Conservation (phyloP, 2,329 filamentous ascomycete species). For the Claviceps pusilla region DNA sequence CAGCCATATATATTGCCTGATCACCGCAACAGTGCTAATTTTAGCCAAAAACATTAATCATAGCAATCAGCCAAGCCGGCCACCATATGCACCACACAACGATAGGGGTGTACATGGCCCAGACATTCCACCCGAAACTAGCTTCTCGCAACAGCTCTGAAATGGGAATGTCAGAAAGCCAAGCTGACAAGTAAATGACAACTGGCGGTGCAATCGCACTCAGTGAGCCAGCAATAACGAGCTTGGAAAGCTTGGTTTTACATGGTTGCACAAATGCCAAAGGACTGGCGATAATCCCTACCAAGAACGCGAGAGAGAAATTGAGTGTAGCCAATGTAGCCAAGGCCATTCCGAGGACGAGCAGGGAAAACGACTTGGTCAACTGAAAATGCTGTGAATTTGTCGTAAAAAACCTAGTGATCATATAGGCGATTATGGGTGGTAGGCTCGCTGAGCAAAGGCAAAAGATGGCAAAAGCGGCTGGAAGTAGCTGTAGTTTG, state of each 20-base stretch:
- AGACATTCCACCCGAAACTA: constrained; percentile 77
- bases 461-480: constrained; percentile 44
- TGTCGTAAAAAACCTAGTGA: constrained; percentile 36
- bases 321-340: constrained; percentile 89
- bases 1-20: neutral
- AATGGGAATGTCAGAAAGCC: constrained; percentile 25
- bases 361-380: constrained; percentile 80
- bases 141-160: constrained; percentile 52
- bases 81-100: constrained; percentile 94
- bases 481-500: constrained; percentile 36
- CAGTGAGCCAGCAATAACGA: constrained; percentile 35
- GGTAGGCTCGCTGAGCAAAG: constrained; percentile 41
- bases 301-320: constrained; percentile 75
- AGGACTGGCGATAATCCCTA: constrained; percentile 65
- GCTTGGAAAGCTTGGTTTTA: constrained; percentile 22
- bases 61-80: constrained; percentile 70
- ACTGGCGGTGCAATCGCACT: constrained; percentile 48
- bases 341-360: constrained; percentile 80
- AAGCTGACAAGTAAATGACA: constrained; percentile 34
- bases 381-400: constrained; percentile 59
- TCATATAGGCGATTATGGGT: constrained; percentile 36
- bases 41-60: constrained; percentile 35
- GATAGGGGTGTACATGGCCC: constrained; percentile 77
- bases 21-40: constrained; percentile 2
- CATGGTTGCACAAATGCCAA: constrained; percentile 56